Conservation (phyloP, 108 stramenopile genomes). For the Pseudonitzschia delicatissima region DNA sequence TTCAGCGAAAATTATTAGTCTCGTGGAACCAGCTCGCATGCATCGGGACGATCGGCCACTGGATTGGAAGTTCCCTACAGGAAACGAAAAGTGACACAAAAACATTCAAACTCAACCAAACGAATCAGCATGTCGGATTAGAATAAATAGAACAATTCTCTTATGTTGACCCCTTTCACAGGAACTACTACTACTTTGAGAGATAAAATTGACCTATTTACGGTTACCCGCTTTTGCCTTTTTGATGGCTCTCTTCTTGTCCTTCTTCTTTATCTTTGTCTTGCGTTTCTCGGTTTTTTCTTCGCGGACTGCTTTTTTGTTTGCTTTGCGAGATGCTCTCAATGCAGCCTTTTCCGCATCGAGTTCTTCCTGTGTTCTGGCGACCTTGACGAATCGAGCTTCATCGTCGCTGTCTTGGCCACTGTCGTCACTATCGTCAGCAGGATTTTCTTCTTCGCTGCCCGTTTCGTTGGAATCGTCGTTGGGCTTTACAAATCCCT, state of each 20-base stretch:
- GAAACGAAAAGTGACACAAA: conserved; percentile 33
- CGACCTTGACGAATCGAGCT: conserved; percentile 47
- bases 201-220: conserved; percentile 22
- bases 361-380: conserved; percentile 71
- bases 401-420: conserved; percentile 35
- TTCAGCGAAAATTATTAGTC: conserved; percentile 64
- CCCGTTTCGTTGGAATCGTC: conserved; percentile 33
- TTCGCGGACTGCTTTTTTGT: conserved; percentile 83
- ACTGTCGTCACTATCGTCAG: conserved; percentile 34
- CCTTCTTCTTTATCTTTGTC: conserved; percentile 90
- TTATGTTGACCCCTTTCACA: too few species aligned
- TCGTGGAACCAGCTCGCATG: conserved; percentile 87
- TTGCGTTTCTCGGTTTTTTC: conserved; percentile 67
- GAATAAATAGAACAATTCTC: too few species aligned
- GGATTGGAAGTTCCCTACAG: conserved; percentile 75
- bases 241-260: conserved; percentile 84
- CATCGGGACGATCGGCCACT: conserved; percentile 64
- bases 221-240: conserved; percentile 79
- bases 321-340: conserved; percentile 60
- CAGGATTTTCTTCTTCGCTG: conserved; percentile 9
- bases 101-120: too few species aligned
- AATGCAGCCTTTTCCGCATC: conserved; percentile 58
- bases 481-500: conserved; percentile 6
- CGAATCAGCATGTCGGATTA: too few species aligned
- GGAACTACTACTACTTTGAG: too few species aligned